Conservation (phyloP, 2,329 filamentous ascomycete species). For the Sclerotinia sclerotiorum region DNA sequence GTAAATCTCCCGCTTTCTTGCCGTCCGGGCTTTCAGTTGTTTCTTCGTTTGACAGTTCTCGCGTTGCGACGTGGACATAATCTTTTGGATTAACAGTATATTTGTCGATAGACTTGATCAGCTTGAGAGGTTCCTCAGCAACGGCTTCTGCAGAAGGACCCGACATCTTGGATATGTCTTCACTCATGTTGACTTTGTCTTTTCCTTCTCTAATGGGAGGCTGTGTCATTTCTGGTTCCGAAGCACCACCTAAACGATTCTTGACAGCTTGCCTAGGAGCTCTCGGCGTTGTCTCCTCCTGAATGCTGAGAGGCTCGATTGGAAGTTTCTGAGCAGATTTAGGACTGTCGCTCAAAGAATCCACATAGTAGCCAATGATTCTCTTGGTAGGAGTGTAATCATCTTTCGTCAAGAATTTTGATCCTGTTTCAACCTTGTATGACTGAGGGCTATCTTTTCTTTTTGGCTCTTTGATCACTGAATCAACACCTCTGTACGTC, state of each 20-base stretch:
- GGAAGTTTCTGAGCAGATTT: not conserved
- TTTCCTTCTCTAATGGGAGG: not conserved
- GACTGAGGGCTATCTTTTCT: conserved; percentile 9
- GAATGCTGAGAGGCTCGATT: not conserved
- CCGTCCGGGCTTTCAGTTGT: not conserved
- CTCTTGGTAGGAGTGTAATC: conserved; percentile 19
- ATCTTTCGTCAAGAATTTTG: conserved; percentile 20
- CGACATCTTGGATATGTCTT: conserved; percentile 2
- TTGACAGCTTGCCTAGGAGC: not conserved
- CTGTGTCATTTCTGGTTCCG: conserved; percentile 7
- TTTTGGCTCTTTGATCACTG: conserved; percentile 11
- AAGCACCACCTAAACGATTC: not conserved
- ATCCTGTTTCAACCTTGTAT: conserved; percentile 1
- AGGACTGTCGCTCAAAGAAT: not conserved
- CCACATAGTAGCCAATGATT: conserved; percentile 19
- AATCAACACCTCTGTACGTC: conserved; percentile 20
- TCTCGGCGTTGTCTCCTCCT: not conserved
- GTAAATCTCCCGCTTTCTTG: conserved; percentile 6
- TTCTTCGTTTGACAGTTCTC: not conserved
- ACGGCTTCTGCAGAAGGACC: not conserved
- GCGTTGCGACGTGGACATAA: not conserved
- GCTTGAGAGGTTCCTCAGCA: not conserved
- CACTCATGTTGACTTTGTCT: not conserved
- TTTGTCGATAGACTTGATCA: not conserved
- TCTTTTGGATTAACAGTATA: not conserved